Conservation (phyloP, 2,329 filamentous ascomycete genomes). For the Alternaria gansuensis region DNA sequence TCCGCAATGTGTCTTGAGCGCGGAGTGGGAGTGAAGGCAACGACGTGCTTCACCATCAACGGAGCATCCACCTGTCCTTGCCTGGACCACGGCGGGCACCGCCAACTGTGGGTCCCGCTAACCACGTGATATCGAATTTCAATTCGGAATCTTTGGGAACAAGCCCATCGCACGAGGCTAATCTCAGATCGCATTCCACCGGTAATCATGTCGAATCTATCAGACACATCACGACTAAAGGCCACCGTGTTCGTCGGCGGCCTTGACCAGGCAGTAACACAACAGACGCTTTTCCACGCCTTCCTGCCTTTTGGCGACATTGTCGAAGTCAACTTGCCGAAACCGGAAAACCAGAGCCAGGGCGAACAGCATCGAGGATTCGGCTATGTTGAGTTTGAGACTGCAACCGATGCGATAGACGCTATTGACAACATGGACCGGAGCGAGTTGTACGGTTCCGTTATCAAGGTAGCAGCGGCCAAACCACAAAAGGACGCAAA, state of each 20-base stretch:
- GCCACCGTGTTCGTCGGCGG: constrained; percentile 93
- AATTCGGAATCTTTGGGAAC: constrained; percentile 15
- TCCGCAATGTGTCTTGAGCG: constrained; percentile 33
- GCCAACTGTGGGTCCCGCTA: constrained; percentile 25
- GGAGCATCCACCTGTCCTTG: constrained; percentile 51
- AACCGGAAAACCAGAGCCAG: constrained; percentile 81
- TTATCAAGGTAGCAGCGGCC: constrained; percentile 90
- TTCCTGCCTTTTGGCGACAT: constrained; percentile 98
- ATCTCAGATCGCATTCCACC: constrained; percentile 11
- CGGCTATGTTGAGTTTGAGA: constrained; percentile 94
- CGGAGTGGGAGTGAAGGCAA: constrained; percentile 35
- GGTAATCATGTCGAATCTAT: constrained; percentile 65
- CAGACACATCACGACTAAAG: constrained; percentile 84
- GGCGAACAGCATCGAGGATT: constrained; percentile 87
- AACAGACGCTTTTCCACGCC: constrained; percentile 80
- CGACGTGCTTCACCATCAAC: constrained; percentile 36
- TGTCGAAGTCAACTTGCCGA: constrained; percentile 87
- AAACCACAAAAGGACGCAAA: constrained; percentile 90
- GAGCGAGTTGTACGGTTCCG: constrained; percentile 89
- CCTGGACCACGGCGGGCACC: constrained; percentile 34
- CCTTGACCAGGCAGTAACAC: constrained; percentile 79
- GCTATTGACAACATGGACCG: constrained; percentile 99
- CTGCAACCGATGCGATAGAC: constrained; percentile 84
- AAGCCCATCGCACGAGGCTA: background rate
- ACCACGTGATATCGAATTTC: constrained; percentile 41